Conservation (phyloP, 768 basidiomycete genomes). For the Fibroporia radiculosa region DNA sequence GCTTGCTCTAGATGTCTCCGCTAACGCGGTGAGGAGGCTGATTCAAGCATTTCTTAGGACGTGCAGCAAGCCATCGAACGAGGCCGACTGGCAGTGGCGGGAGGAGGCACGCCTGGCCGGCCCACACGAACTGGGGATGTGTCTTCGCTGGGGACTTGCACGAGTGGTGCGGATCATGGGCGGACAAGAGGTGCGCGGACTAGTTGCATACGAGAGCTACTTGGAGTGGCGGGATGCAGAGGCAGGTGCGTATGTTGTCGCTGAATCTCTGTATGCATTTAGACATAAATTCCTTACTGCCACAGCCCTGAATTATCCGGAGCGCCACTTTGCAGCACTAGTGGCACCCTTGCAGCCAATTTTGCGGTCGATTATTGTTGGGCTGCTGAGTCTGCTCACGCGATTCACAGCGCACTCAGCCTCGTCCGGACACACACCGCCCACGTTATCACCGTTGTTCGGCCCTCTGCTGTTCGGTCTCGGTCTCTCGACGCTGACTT, state of each 20-base stretch:
- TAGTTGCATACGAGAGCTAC: conserved; percentile 83
- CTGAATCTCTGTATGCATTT: neutral
- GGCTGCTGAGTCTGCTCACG: conserved; percentile 73
- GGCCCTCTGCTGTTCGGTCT: conserved; percentile 87
- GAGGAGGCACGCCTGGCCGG: conserved; percentile 82
- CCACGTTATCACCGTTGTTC: conserved; percentile 83
- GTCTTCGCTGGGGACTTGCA: conserved; percentile 87
- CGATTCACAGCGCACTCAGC: conserved; percentile 79
- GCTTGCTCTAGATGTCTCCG: conserved; percentile 77
- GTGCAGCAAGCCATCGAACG: conserved; percentile 29
- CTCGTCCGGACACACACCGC: conserved; percentile 84
- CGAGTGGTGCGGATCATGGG: conserved; percentile 65
- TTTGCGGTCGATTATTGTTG: conserved; percentile 52
- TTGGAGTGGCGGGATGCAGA: conserved; percentile 76
- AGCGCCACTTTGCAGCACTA: conserved; percentile 66
- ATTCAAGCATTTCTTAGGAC: conserved; percentile 76
- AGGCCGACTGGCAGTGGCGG: conserved; percentile 53
- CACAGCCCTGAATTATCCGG: conserved; percentile 57
- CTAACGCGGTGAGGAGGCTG: conserved; percentile 65
- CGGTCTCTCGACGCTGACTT: conserved; percentile 39
- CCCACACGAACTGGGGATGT: conserved; percentile 86
- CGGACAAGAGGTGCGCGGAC: conserved; percentile 70
- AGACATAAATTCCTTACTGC: neutral
- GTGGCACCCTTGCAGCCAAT: conserved; percentile 44
- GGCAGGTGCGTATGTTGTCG: conserved; percentile 48